Conservation (phyloP, 1,284 basidiomycete genomes). For the Sanghuangporus baumii region DNA sequence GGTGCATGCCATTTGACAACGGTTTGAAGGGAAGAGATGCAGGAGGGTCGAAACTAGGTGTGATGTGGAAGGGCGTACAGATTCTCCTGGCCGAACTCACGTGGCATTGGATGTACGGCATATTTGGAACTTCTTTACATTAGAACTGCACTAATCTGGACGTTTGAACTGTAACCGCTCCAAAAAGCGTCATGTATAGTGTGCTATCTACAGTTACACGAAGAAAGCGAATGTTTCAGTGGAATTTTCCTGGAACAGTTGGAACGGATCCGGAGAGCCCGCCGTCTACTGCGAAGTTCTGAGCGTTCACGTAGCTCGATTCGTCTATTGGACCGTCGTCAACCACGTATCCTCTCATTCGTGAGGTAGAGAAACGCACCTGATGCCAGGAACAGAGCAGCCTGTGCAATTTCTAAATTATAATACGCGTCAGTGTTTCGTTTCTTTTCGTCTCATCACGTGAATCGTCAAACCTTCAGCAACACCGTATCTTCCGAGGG, state of each 20-base stretch:
- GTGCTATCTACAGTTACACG: neutral
- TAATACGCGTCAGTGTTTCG: neutral
- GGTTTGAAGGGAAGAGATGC: neutral
- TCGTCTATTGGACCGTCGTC: constrained; percentile 51
- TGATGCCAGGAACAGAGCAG: constrained; percentile 81
- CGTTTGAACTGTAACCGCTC: neutral
- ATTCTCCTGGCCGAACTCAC: neutral
- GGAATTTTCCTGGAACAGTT: constrained; percentile 60
- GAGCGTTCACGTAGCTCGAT: constrained; percentile 89
- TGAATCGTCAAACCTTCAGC: constrained; percentile 51
- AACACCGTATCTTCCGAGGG: constrained; percentile 75
- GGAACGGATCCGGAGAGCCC: constrained; percentile 74
- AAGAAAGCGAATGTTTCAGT: constrained; percentile 20
- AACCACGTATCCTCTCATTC: constrained; percentile 1
- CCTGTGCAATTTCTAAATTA: constrained; percentile 71
- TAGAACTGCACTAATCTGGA: neutral
- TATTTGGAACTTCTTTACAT: neutral
- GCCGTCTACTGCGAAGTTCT: constrained; percentile 84
- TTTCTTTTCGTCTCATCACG: neutral
- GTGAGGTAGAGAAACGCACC: constrained; percentile 41
- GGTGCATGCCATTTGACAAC: too few relatives aligned
- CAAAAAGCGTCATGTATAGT: neutral
- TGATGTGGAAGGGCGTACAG: too few relatives aligned
- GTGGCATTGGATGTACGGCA: neutral
- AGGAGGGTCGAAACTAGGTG: too few relatives aligned